phyloP scores from a whole-genome alignment of 1,139 yeast species.

The Debaryomycetaceae sp. region DNA sequence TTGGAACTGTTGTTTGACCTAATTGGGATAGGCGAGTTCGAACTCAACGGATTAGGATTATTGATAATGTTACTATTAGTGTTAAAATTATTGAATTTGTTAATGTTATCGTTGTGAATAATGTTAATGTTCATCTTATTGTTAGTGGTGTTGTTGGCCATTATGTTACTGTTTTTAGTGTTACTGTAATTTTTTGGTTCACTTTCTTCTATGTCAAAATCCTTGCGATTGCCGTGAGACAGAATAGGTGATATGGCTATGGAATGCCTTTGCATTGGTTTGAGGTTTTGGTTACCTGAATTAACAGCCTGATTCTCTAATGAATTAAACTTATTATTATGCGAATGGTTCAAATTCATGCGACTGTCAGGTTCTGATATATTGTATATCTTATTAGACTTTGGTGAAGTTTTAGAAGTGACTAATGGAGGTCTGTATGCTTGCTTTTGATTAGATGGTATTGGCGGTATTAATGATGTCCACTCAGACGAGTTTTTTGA shows the following conservation, averaged over 20 bases:
- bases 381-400: neutral
- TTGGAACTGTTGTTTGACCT: neutral
- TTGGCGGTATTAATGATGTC: conserved; percentile 16
- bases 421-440: conserved; percentile 1
- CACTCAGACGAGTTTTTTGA: conserved; percentile 6
- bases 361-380: neutral
- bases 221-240: conserved; percentile 1
- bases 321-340: neutral
- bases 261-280: conserved; percentile 13
- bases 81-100: neutral
- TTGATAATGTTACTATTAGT: neutral
- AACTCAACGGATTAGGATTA: neutral
- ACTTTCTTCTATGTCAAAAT: neutral
- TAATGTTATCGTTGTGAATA: too few species aligned
- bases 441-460: conserved; percentile 8
- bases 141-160: neutral
- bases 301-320: neutral
- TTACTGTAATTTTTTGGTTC: neutral
- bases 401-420: conserved; percentile 1
- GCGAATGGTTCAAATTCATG: neutral
- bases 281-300: neutral
- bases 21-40: neutral
- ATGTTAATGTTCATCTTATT: neutral
- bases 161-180: neutral
- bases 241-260: conserved; percentile 13